Base-by-base conservation (phyloP, 129 eudicot genomes). In the Pulicaria dysenterica region DNA sequence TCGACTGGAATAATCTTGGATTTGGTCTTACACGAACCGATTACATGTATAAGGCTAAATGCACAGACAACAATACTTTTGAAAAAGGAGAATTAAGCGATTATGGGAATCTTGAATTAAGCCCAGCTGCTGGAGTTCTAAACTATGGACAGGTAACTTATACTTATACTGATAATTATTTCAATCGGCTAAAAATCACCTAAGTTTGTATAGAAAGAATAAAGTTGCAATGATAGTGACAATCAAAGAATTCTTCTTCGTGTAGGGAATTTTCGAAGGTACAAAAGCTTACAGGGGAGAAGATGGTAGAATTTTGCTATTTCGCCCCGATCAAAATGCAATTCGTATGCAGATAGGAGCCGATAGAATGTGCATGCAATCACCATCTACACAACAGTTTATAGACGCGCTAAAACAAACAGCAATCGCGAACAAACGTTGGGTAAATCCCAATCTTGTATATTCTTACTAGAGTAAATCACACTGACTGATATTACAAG, bases 1-100 rank as follows among this genome's bases (percentile, higher is more conserved):
- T 94, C 50, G 97, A 90, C 56, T 94, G 99, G 99, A 66, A 88
- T 44, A 83, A 84, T 58, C 84, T 94, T n/a, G 97, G 99, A 9
- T 94, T 94, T 15, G 84, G 89, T 24, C 82, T 94, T 0, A 64
- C 72, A 64, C 84, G 70, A 37, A 88, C 97, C 2, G 99, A 94
- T 73, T 84, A 77, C 68, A 94, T 94, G 99, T 94, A 94, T 69
- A 64, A 48, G 58, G 86, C 86, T 73, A 94, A 86, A 74, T 84
- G 85, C 76, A 45, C 82, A 3, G 46, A 72, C 44, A 79, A 79
- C 16, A 74, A 69, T 3, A 64, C 49, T 10, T 94, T 88, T 66
- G 36, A 82, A 12, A 80, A 77, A 67, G 97, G 97, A 5, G 68
- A 72, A 34, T 79, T 94, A 31, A 74, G 79, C 17, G 83, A 63